These are phyloP conservation scores for Petunia axillaris DNA, from an alignment of 257 asterid species.

Conservation along the genomic window DNA sequence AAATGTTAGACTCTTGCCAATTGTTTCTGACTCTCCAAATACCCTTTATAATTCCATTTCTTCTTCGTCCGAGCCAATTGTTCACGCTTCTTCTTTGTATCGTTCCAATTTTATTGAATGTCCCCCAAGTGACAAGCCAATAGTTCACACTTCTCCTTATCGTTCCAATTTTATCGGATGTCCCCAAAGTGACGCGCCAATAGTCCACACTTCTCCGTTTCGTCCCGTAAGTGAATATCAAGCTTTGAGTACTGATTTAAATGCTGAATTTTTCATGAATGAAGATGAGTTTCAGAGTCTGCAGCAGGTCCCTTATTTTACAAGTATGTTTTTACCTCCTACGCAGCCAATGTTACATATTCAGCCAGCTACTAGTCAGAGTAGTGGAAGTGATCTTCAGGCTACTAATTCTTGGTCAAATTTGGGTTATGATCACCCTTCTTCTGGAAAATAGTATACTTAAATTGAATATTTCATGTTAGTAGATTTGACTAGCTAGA, in stretches of 20 bases:
- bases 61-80: constrained; percentile 31
- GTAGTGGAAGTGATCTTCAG: background rate
- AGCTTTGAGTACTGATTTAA: no score
- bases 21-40: constrained; percentile 7
- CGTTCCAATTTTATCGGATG: background rate
- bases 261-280: background rate
- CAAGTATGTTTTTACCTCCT: background rate
- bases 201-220: background rate
- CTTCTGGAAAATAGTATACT: constrained; percentile 30
- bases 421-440: constrained; percentile 18
- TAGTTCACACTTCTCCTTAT: background rate
- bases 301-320: background rate
- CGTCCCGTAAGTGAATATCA: background rate
- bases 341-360: background rate
- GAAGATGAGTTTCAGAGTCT: background rate
- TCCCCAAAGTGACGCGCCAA: background rate
- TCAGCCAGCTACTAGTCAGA: background rate
- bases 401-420: constrained; percentile 16
- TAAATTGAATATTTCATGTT: background rate
- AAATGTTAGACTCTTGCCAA: constrained; percentile 42
- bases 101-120: background rate
- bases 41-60: constrained; percentile 19
- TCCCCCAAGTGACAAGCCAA: background rate
- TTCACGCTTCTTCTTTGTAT: constrained; percentile 24
- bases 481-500: constrained; percentile 18